Conservation (phyloP, 306 rosid genomes). For the Malus fusca region DNA sequence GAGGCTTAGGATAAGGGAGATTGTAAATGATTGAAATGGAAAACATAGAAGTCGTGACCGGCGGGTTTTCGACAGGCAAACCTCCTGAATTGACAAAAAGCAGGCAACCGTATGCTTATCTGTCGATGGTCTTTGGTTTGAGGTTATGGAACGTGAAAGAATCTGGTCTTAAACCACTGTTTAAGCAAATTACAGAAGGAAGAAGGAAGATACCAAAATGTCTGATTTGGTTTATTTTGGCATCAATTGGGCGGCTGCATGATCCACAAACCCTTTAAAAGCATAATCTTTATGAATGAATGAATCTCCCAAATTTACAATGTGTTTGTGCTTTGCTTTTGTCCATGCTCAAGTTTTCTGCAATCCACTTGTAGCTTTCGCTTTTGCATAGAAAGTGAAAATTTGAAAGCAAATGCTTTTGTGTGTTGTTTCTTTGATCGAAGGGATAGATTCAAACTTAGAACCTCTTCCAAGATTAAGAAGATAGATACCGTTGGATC, state of each 20-base stretch:
- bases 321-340: neutral
- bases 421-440: neutral
- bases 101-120: neutral
- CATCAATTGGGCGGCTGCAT: neutral
- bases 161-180: constrained; percentile 4
- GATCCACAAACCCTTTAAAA: neutral
- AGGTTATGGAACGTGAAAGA: neutral
- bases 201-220: constrained; percentile 2
- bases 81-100: no score
- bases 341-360: neutral
- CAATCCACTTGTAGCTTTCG: neutral
- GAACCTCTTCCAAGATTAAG: neutral
- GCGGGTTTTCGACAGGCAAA: neutral
- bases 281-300: neutral
- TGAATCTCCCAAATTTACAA: neutral
- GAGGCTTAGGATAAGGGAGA: neutral
- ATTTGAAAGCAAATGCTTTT: neutral
- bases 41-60: neutral
- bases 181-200: constrained; percentile 4
- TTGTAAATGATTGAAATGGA: neutral
- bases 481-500: neutral
- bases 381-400: neutral
- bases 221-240: neutral
- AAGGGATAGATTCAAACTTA: neutral
- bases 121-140: neutral